phyloP scores from a whole-genome alignment of 2,329 filamentous ascomycete genomes.

The Hymenoscyphus occultus region DNA sequence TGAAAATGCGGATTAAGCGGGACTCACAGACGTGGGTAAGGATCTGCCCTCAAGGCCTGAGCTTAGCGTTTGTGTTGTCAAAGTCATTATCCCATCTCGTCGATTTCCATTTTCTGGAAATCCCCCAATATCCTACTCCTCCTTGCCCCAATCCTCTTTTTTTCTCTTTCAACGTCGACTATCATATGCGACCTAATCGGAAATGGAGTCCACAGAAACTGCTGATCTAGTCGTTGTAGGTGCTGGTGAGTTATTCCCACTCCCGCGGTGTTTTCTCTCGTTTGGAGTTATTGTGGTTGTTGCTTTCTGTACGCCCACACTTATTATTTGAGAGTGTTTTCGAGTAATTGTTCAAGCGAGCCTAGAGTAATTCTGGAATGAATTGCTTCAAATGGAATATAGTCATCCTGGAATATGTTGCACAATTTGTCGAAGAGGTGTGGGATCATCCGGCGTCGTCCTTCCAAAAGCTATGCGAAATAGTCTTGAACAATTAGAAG shows the following conservation, averaged over 20 bases:
- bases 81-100: background rate
- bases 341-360: too few relatives aligned
- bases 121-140: background rate
- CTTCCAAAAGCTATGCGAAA: background rate
- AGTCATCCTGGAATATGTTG: too few relatives aligned
- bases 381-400: too few relatives aligned
- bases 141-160: background rate
- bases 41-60: background rate
- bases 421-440: too few relatives aligned
- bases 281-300: too few relatives aligned
- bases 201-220: conserved; percentile 9
- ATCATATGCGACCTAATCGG: background rate
- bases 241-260: conserved; percentile 45
- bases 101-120: background rate
- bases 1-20: background rate
- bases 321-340: too few relatives aligned
- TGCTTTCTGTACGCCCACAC: too few relatives aligned
- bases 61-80: background rate
- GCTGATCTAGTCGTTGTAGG: conserved; percentile 40
- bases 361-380: too few relatives aligned
- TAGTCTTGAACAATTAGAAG: background rate
- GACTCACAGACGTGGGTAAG: too few relatives aligned
- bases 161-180: background rate
- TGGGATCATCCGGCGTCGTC: background rate
- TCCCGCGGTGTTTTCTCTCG: background rate